These are phyloP conservation scores for Anastatica hierochuntica DNA, from an alignment of 345 rosid genomes.

Conservation along the genomic window DNA sequence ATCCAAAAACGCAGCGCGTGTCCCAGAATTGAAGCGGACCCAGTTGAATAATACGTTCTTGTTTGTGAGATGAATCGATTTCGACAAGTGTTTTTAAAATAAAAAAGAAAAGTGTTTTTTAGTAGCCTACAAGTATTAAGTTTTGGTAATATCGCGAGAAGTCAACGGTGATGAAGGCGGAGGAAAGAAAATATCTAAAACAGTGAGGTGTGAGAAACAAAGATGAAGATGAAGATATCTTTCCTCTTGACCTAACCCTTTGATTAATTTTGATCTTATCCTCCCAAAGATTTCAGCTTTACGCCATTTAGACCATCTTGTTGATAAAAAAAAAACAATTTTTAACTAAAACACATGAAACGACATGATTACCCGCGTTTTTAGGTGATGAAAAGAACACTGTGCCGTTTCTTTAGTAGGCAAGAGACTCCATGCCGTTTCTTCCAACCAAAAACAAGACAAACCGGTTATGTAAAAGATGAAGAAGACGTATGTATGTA, in stretches of 20 bases:
- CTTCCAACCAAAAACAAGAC: no score
- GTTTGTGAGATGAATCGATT: neutral
- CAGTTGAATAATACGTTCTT: neutral
- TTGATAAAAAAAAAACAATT: no score
- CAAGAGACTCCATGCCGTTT: no score
- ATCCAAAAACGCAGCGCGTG: no score
- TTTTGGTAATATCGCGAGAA: neutral
- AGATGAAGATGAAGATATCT: constrained; percentile 4
- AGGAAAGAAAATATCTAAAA: constrained; percentile 15
- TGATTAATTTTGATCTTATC: constrained; percentile 11
- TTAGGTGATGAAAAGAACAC: no score
- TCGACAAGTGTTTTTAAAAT: neutral
- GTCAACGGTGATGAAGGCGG: constrained; percentile 8
- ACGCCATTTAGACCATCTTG: neutral
- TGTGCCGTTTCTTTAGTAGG: no score
- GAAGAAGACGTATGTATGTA: no score
- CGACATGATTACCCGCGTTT: no score
- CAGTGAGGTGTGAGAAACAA: neutral
- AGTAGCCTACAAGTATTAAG: no score
- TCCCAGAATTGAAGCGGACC: constrained; percentile 20
- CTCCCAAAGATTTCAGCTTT: neutral
- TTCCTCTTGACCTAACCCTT: constrained; percentile 15
- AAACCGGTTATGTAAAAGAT: no score
- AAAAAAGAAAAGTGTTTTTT: no score
- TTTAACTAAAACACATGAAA: no score